Conservation (phyloP, 2,329 filamentous ascomycete genomes). For the Aureobasidium lini region DNA sequence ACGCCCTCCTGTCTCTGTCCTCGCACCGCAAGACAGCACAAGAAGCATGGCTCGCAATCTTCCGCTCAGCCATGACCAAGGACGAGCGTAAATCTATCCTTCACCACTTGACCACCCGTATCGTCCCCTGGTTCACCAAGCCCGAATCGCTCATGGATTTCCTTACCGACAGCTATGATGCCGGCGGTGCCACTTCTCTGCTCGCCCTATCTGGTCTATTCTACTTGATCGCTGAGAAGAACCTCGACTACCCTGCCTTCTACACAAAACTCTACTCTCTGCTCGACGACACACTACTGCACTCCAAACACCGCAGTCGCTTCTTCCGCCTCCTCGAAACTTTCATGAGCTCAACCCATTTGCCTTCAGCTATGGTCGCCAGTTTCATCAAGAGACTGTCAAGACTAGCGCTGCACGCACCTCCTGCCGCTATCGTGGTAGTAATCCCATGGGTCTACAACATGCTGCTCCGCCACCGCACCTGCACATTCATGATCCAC, state of each 20-base stretch:
- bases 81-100: conserved; percentile 75
- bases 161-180: conserved; percentile 84
- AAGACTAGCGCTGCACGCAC: conserved; percentile 75
- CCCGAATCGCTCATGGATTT: conserved; percentile 93
- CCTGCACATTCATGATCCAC: conserved; percentile 94
- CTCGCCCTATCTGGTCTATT: conserved; percentile 89
- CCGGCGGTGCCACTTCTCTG: conserved; percentile 77
- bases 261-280: conserved; percentile 91
- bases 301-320: conserved; percentile 87
- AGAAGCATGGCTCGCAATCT: conserved; percentile 75
- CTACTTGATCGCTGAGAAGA: conserved; percentile 86
- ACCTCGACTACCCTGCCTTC: conserved; percentile 88
- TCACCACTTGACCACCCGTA: conserved; percentile 63
- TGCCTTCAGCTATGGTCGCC: conserved; percentile 82
- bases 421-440: conserved; percentile 80
- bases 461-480: conserved; percentile 78
- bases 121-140: conserved; percentile 83
- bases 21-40: conserved; percentile 76
- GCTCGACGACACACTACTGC: conserved; percentile 74
- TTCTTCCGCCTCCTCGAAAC: conserved; percentile 90
- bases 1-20: conserved; percentile 55
- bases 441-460: conserved; percentile 95
- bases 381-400: conserved; percentile 95
- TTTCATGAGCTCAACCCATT: conserved; percentile 84
- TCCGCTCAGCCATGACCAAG: conserved; percentile 59